A percentile compares a stretch with the other conserved stretches of the same genome.
phyloP scores from a whole-genome alignment of 2,329 filamentous ascomycete genomes.

The Chaetomium sp. region DNA sequence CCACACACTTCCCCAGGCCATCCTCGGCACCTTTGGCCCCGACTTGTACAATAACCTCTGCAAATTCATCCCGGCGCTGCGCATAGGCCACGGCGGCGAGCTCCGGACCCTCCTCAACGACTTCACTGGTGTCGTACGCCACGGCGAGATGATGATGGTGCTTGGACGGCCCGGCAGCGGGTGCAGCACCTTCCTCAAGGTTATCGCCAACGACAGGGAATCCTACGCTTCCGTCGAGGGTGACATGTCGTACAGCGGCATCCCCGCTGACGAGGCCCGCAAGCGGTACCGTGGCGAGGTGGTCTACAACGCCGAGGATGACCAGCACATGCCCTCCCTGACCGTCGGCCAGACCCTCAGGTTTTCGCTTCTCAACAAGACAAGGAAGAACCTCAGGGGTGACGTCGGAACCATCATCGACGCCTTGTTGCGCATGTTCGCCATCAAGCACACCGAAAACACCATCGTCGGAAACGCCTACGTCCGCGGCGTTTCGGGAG shows the following conservation, averaged over 20 bases:
- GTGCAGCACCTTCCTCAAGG: constrained; percentile 46
- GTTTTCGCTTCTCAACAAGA: constrained; percentile 68
- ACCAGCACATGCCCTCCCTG: constrained; percentile 69
- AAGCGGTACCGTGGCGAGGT: constrained; percentile 41
- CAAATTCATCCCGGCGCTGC: constrained; percentile 41
- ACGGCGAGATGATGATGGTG: constrained; percentile 60
- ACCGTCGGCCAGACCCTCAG: constrained; percentile 67
- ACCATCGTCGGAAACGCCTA: constrained; percentile 71
- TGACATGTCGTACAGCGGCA: constrained; percentile 60
- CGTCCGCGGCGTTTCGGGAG: constrained; percentile 62
- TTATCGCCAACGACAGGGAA: constrained; percentile 57
- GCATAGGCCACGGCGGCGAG: constrained; percentile 24
- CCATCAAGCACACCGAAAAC: constrained; percentile 64
- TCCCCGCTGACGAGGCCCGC: constrained; percentile 60
- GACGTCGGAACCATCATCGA: constrained; percentile 61
- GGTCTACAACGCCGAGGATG: constrained; percentile 66
- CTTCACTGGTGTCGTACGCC: constrained; percentile 58
- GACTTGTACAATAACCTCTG: constrained; percentile 69
- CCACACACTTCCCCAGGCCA: constrained; percentile 62
- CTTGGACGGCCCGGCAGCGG: constrained; percentile 60
- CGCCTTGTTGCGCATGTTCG: constrained; percentile 66
- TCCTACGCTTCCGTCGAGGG: constrained; percentile 60
- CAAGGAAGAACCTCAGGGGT: constrained; percentile 63
- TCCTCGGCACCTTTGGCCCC: constrained; percentile 77
- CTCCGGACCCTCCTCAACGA: constrained; percentile 47